Evolutionary conservation across 345 rosid species (phyloP).

Genomic region (Eucalyptus decipiens): DNA sequence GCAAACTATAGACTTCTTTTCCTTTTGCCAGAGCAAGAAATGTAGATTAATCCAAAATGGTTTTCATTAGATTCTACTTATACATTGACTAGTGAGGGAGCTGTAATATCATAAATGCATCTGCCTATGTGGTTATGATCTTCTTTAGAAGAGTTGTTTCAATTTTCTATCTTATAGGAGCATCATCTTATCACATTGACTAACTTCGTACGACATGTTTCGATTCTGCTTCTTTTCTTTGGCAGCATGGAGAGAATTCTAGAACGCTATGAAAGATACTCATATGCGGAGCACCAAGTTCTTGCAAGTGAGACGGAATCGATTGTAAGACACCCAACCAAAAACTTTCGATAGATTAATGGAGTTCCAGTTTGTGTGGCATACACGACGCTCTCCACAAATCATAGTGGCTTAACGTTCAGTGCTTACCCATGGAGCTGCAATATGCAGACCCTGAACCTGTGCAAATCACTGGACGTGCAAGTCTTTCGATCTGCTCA

Average conservation of each 20-base stretch:
- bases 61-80: not conserved
- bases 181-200: not conserved
- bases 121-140: not conserved
- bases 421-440: not conserved
- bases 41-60: not conserved
- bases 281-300: constrained; percentile 51
- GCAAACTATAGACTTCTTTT: not conserved
- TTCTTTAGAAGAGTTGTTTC: not conserved
- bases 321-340: constrained; percentile 4
- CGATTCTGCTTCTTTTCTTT: not conserved
- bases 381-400: not conserved
- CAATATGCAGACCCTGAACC: not conserved
- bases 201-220: not conserved
- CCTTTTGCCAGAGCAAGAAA: not conserved
- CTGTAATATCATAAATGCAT: not conserved
- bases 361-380: not conserved
- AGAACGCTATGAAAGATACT: constrained; percentile 68
- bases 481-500: not conserved
- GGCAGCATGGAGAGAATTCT: constrained; percentile 74
- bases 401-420: not conserved
- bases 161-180: not conserved
- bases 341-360: not conserved
- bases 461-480: not conserved
- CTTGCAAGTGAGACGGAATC: constrained; percentile 25
- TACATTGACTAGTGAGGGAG: not conserved